Evolutionary conservation across 805 yeast species (phyloP), one percentile per base, ranked within the genome.

Genomic region (Candida multigemmis): DNA sequence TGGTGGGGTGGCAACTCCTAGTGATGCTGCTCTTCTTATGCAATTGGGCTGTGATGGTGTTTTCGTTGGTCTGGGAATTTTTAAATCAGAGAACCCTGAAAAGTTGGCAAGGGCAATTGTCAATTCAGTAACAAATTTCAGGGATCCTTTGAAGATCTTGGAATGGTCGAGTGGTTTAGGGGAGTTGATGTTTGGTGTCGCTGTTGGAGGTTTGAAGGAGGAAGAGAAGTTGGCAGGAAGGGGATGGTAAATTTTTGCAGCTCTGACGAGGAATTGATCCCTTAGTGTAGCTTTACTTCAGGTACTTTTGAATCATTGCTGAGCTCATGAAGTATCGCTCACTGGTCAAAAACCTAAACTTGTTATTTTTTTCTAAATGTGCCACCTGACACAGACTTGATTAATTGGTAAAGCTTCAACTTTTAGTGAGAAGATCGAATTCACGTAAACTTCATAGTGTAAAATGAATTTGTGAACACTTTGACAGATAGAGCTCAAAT

Each of bases 1-100:
- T 16, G 93, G 93, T 22, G 93, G 93, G 33, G 78, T 81, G 27
- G 91, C 93, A 7, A 78, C 93, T 8, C 93, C 93, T 18, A 76
- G 87, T 6, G 93, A 81, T 51, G 93, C 93, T 14, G 91, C 91
- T 12, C 56, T 82, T 37, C 74, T 83, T 52, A 81, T 82, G 56
- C 53, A 50, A 41, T 46, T 51, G 32, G 57, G 57, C 9, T 47
- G 54, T 32, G 55, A 51, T 30, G 56, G 57, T 29, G 50, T 50
- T 8, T 51, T 51, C 28, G 57, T 51, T 22, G 57, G 57, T 12
- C 75, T 84, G 4, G 91, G 91, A 14, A 80, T 80, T 37, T 81
- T 80, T 70, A 74, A 75, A 51, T 74, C 85, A 22, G 61, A 68
- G 33, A 68, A 79, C 56, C 89, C 91, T 2, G 83, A 65, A 43